Conservation (phyloP, 192 early-diverging fungal species). For the Backusella sp. region DNA sequence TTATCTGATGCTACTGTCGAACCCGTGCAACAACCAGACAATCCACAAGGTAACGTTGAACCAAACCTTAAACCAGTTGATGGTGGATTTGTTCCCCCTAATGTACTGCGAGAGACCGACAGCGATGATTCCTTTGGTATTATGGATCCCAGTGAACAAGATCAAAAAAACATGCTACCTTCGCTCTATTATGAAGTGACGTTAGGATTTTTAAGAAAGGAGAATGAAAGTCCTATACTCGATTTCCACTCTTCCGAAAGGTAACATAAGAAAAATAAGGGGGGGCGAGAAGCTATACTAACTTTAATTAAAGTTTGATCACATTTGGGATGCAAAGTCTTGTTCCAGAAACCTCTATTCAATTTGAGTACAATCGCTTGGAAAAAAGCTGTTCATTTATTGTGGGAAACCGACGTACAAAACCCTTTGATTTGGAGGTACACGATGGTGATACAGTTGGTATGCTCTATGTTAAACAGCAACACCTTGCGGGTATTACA, state of each 20-base stretch:
- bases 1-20: neutral
- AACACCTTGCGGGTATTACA: conserved; percentile 3
- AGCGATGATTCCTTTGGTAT: neutral
- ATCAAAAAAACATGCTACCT: neutral
- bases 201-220: neutral
- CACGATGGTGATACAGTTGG: conserved; percentile 28
- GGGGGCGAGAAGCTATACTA: neutral
- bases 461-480: conserved; percentile 5
- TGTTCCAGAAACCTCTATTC: neutral
- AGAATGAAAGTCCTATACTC: neutral
- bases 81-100: neutral
- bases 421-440: conserved; percentile 13
- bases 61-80: conserved; percentile 20
- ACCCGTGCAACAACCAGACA: neutral
- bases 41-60: conserved; percentile 17
- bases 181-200: conserved; percentile 31
- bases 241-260: neutral
- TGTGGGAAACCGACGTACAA: neutral
- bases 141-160: neutral
- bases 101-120: neutral
- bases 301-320: neutral
- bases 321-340: conserved; percentile 15
- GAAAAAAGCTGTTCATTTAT: conserved; percentile 9
- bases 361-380: neutral
- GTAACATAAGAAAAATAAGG: neutral